Conservation (phyloP, 495 filamentous ascomycete species). For the Annulohypoxylon moriforme region DNA sequence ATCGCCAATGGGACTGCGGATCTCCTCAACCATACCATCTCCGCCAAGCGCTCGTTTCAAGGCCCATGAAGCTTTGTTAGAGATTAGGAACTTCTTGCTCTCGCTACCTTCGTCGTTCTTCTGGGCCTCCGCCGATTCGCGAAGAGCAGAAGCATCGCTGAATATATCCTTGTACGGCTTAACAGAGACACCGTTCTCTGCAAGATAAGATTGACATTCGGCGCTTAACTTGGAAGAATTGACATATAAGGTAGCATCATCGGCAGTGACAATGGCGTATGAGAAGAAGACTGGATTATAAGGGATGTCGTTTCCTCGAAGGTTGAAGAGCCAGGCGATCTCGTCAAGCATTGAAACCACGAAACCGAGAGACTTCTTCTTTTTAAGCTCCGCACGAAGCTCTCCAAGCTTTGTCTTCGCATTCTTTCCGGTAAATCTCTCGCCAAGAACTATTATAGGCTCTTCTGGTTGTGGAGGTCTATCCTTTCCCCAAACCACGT, state of each 20-base stretch:
- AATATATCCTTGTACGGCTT: conserved; percentile 90
- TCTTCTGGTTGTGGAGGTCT: conserved; percentile 81
- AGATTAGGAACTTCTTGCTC: conserved; percentile 82
- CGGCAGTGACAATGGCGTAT: conserved; percentile 88
- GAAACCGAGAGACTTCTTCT: conserved; percentile 88
- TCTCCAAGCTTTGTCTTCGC: conserved; percentile 87
- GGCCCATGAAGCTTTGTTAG: conserved; percentile 93
- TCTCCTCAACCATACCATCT: conserved; percentile 86
- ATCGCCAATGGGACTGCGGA: conserved; percentile 88
- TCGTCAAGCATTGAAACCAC: conserved; percentile 97
- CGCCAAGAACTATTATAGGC: conserved; percentile 72
- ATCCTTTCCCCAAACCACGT: conserved; percentile 82
- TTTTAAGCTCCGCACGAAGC: conserved; percentile 89
- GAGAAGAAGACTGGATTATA: conserved; percentile 99
- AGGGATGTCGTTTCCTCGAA: conserved; percentile 94
- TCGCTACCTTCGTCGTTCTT: conserved; percentile 49
- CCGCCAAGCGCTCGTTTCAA: conserved; percentile 88
- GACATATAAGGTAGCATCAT: conserved; percentile 84
- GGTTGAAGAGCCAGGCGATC: conserved; percentile 97
- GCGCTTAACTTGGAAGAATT: conserved; percentile 79
- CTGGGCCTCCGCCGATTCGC: conserved; percentile 52
- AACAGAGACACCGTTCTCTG: conserved; percentile 73
- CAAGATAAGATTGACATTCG: conserved; percentile 77
- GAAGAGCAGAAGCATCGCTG: conserved; percentile 74
- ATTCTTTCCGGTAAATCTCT: conserved; percentile 84